A percentile compares a stretch with the other conserved stretches of the same genome.
These are phyloP conservation scores for Solanum tarijense DNA, from an alignment of 257 asterid species.

Conservation along the genomic window DNA sequence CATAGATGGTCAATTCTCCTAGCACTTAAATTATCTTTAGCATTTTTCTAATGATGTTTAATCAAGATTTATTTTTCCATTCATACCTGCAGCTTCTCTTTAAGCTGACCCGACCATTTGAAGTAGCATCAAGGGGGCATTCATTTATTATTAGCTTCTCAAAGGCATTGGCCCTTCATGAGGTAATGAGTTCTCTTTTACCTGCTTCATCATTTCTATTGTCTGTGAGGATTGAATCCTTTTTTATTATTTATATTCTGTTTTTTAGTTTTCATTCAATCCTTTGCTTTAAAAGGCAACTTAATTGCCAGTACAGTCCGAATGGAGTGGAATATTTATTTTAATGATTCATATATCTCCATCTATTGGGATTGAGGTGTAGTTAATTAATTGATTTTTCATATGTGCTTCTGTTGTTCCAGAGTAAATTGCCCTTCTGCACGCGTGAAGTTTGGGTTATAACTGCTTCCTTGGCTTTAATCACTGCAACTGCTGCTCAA, in stretches of 20 bases:
- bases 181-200: constrained; percentile 42
- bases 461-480: constrained; percentile 82
- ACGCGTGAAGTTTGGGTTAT: constrained; percentile 98
- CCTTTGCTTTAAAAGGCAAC: neutral
- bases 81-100: constrained; percentile 60
- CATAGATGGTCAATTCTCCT: neutral
- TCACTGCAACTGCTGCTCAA: constrained; percentile 61
- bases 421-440: constrained; percentile 85
- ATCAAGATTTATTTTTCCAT: constrained; percentile 4
- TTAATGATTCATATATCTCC: neutral
- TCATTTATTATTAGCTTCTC: constrained; percentile 96
- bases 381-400: neutral
- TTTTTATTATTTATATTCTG: constrained; percentile 1
- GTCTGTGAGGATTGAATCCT: neutral
- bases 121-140: constrained; percentile 94
- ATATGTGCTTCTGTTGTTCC: constrained; percentile 12
- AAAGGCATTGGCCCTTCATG: constrained; percentile 65
- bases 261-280: constrained; percentile 5
- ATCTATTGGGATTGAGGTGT: neutral
- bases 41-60: neutral
- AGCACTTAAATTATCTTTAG: neutral
- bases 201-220: constrained; percentile 8
- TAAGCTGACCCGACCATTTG: constrained; percentile 85
- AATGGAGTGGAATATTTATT: neutral
- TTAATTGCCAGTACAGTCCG: neutral